phyloP scores from a whole-genome alignment of 2,329 filamentous ascomycete species.

The Massarina eburnea region DNA sequence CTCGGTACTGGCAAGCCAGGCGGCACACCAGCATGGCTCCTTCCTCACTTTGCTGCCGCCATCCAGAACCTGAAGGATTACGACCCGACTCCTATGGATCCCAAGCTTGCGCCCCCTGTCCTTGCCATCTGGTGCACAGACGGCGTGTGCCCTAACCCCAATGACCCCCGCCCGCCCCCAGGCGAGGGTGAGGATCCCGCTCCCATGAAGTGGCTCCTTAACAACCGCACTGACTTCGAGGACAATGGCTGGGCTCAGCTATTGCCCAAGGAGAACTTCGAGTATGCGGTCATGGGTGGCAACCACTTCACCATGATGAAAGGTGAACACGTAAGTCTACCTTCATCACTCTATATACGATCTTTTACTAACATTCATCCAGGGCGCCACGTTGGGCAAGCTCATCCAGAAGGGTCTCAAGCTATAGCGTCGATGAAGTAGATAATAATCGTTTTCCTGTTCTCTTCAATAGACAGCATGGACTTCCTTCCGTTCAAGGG shows the following conservation, averaged over 20 bases:
- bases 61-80: slow-evolving; percentile 71
- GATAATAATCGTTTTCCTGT: slow-evolving; percentile 18
- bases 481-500: slow-evolving; percentile 35
- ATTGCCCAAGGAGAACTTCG: slow-evolving; percentile 62
- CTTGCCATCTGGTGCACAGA: slow-evolving; percentile 72
- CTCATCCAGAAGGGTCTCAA: slow-evolving; percentile 48
- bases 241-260: slow-evolving; percentile 71
- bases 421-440: slow-evolving; percentile 21
- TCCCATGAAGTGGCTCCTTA: slow-evolving; percentile 66
- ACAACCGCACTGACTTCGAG: slow-evolving; percentile 72
- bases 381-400: slow-evolving; percentile 45
- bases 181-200: slow-evolving; percentile 57
- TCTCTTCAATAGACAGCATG: slow-evolving; percentile 21
- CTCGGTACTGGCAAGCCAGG: slow-evolving; percentile 62
- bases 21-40: slow-evolving; percentile 71
- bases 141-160: slow-evolving; percentile 68
- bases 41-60: slow-evolving; percentile 71
- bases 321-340: slow-evolving; percentile 51
- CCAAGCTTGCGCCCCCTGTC: slow-evolving; percentile 61
- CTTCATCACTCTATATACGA: neutral
- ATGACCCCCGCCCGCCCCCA: slow-evolving; percentile 67
- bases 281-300: slow-evolving; percentile 67
- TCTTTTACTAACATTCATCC: slow-evolving; percentile 23
- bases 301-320: slow-evolving; percentile 81
- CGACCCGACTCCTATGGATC: slow-evolving; percentile 64